These are phyloP conservation scores for Cutaneotrichosporon sp. DNA, from an alignment of 1,284 basidiomycete species.

Conservation along the genomic window DNA sequence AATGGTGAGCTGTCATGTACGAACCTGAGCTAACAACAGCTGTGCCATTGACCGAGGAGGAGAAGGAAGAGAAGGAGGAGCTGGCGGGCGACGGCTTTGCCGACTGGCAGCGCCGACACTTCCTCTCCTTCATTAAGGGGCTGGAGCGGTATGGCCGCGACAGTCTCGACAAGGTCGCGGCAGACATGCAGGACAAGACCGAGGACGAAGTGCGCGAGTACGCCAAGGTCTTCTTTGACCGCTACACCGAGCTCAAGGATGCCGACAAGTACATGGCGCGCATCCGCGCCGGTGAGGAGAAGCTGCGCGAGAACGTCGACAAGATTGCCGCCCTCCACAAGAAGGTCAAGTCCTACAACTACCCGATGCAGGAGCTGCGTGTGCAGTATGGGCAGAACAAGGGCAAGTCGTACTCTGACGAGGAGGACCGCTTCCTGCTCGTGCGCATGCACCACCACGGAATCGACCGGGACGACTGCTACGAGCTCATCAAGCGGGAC, in stretches of 20 bases:
- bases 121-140: conserved; percentile 84
- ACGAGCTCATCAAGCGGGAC: conserved; percentile 94
- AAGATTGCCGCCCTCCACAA: conserved; percentile 84
- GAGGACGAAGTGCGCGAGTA: conserved; percentile 79
- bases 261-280: conserved; percentile 77
- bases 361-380: conserved; percentile 93
- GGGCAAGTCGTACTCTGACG: conserved; percentile 93
- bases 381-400: conserved; percentile 93
- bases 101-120: conserved; percentile 89
- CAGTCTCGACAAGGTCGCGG: conserved; percentile 66
- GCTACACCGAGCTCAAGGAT: conserved; percentile 84
- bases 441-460: conserved; percentile 91
- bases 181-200: conserved; percentile 84
- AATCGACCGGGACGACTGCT: conserved; percentile 86
- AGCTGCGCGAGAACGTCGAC: conserved; percentile 62
- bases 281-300: conserved; percentile 80
- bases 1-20: conserved; percentile 59
- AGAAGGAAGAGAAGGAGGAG: conserved; percentile 74
- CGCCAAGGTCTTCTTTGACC: conserved; percentile 83
- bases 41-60: conserved; percentile 83
- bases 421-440: conserved; percentile 94
- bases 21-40: conserved; percentile 57
- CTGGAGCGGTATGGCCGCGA: conserved; percentile 86
- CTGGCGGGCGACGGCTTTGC: conserved; percentile 79
- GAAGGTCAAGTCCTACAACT: conserved; percentile 78